Conservation (phyloP, 75 land plant species). For the Sequoia sempervirens region DNA sequence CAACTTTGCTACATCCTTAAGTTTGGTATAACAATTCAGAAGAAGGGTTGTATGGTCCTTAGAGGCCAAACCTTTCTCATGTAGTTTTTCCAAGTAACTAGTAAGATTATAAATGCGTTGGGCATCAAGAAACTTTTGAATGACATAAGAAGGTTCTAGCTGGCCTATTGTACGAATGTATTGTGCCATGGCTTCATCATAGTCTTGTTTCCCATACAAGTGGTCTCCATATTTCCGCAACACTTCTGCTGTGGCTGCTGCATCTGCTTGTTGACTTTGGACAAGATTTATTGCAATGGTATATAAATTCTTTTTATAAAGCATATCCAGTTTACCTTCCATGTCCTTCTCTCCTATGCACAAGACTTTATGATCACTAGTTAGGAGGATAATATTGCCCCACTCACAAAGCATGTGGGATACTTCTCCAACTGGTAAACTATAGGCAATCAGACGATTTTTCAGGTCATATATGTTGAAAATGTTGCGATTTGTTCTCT, state of each 20-base stretch:
- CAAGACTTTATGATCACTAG: conserved; percentile 66
- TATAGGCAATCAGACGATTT: conserved; percentile 86
- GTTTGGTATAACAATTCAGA: conserved; percentile 90
- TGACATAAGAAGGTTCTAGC: conserved; percentile 96
- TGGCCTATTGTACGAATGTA: conserved; percentile 95
- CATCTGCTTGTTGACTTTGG: conserved; percentile 96
- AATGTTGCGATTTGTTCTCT: conserved; percentile 45
- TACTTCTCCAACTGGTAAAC: conserved; percentile 72
- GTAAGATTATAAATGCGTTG: conserved; percentile 94
- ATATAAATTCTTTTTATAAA: conserved; percentile 89
- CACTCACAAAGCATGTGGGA: conserved; percentile 91
- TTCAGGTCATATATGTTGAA: conserved; percentile 94
- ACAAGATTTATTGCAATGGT: conserved; percentile 96
- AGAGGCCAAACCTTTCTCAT: too few species aligned
- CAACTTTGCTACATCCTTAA: conserved; percentile 90
- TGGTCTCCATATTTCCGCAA: conserved; percentile 96
- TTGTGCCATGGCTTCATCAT: conserved; percentile 96
- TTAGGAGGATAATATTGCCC: conserved; percentile 80
- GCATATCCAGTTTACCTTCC: conserved; percentile 98
- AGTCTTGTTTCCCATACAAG: conserved; percentile 85
- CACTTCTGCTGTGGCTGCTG: conserved; percentile 94
- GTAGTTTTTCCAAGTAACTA: too few species aligned
- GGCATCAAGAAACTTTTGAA: conserved; percentile 97
- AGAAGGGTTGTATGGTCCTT: conserved; percentile 95
- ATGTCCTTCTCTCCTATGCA: conserved; percentile 92